These are phyloP conservation scores for Cryptomeria japonica DNA, from an alignment of 75 land plant species.

Conservation along the genomic window DNA sequence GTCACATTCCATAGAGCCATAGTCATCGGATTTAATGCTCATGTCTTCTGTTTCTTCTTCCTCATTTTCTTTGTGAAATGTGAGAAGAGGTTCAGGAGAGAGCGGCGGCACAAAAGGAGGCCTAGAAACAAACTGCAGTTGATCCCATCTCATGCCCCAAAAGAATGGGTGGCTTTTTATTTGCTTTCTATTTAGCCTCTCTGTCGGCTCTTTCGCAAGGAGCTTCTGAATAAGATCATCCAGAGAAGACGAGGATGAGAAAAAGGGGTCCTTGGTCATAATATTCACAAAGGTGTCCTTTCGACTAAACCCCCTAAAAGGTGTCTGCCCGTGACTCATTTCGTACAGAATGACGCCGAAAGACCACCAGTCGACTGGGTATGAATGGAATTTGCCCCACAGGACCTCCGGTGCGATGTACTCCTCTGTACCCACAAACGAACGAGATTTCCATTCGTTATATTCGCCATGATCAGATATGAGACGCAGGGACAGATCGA, in stretches of 20 bases:
- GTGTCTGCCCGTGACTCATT: slow-evolving; percentile 22
- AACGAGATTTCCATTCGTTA: slow-evolving; percentile 26
- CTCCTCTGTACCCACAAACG: slow-evolving; percentile 45
- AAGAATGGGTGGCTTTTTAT: slow-evolving; percentile 24
- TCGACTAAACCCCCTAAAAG: slow-evolving; percentile 18
- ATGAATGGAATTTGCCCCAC: slow-evolving; percentile 22
- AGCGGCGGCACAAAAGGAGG: slow-evolving; percentile 18
- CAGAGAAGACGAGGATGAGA: slow-evolving; percentile 2
- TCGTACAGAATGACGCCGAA: slow-evolving; percentile 28
- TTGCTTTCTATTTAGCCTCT: slow-evolving; percentile 2
- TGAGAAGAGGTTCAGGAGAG: no score
- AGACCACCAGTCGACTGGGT: slow-evolving; percentile 32
- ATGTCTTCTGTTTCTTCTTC: no score
- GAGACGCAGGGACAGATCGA: slow-evolving; percentile 22
- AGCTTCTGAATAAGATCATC: slow-evolving; percentile 22
- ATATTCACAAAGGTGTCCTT: slow-evolving; percentile 34
- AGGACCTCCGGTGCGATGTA: slow-evolving; percentile 34
- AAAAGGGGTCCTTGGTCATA: slow-evolving; percentile 7
- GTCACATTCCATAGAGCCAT: no score
- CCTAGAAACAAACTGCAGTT: slow-evolving; percentile 10
- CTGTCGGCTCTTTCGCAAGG: slow-evolving; percentile 16
- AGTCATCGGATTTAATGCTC: no score
- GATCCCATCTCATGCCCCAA: slow-evolving; percentile 11
- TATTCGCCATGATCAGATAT: not conserved
- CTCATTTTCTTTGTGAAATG: no score